Evolutionary conservation across 768 basidiomycete genomes (phyloP).

Genomic region (Mycena venus): DNA sequence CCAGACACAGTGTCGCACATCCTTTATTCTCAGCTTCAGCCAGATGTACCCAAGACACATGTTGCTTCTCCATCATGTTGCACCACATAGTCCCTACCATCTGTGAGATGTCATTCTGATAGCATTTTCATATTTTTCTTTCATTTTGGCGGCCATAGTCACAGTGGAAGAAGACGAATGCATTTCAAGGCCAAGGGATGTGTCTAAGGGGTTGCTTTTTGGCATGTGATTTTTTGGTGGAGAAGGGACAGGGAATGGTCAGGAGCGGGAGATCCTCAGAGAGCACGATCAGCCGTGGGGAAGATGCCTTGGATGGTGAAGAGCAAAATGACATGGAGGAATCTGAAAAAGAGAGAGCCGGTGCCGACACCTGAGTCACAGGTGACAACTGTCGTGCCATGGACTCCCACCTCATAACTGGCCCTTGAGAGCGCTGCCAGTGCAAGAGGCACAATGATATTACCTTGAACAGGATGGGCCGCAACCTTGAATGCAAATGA

Average conservation of each 20-base stretch:
- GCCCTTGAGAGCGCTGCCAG: background rate
- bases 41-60: conserved; percentile 63
- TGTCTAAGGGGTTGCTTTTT: conserved; percentile 65
- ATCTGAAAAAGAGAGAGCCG: conserved; percentile 14
- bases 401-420: background rate
- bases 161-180: conserved; percentile 85
- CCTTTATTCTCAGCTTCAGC: conserved; percentile 62
- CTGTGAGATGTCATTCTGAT: conserved; percentile 78
- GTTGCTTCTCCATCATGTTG: conserved; percentile 60
- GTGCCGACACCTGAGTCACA: conserved; percentile 17
- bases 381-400: background rate
- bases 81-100: conserved; percentile 79
- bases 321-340: conserved; percentile 25
- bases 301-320: conserved; percentile 12
- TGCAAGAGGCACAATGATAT: background rate
- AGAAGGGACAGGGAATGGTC: conserved; percentile 25
- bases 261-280: conserved; percentile 26
- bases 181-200: conserved; percentile 80
- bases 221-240: conserved; percentile 60
- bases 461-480: too few relatives aligned
- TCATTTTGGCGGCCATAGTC: conserved; percentile 77
- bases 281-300: background rate
- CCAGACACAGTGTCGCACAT: conserved; percentile 57
- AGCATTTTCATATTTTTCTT: conserved; percentile 63
- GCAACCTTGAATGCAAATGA: too few relatives aligned